Conservation (phyloP, 2,329 filamentous ascomycete species). For the Daldinia eschscholtzii region DNA sequence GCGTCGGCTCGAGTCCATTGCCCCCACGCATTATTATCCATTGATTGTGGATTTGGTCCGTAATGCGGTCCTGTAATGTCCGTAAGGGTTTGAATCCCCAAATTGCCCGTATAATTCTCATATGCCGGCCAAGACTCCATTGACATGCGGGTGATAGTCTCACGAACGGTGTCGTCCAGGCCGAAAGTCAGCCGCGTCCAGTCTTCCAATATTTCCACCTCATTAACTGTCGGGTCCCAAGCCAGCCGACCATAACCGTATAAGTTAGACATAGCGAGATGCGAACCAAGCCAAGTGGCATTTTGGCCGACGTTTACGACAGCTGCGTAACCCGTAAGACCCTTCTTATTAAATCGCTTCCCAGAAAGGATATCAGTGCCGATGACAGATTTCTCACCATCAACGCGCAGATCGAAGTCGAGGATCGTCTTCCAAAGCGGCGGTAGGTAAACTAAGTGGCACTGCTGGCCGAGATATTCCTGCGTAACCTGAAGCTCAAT, state of each 20-base stretch:
- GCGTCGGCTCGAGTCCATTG: constrained; percentile 78
- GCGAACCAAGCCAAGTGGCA: constrained; percentile 75
- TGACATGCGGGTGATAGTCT: constrained; percentile 71
- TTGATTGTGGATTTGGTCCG: constrained; percentile 74
- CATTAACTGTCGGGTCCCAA: constrained; percentile 69
- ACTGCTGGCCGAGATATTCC: constrained; percentile 79
- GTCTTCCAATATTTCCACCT: constrained; percentile 67
- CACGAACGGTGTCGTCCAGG: constrained; percentile 64
- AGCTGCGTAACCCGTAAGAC: constrained; percentile 71
- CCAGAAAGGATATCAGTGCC: constrained; percentile 70
- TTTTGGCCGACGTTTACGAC: constrained; percentile 77
- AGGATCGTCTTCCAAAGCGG: constrained; percentile 77
- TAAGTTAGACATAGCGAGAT: constrained; percentile 77
- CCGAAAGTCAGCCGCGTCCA: constrained; percentile 79
- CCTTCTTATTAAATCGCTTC: constrained; percentile 66
- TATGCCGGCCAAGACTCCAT: constrained; percentile 79
- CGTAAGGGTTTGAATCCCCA: constrained; percentile 76
- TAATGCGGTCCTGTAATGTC: constrained; percentile 77
- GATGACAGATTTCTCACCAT: constrained; percentile 67
- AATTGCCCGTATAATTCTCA: constrained; percentile 77
- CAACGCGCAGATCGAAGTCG: constrained; percentile 74
- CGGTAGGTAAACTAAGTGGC: constrained; percentile 75
- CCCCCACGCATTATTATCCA: constrained; percentile 77
- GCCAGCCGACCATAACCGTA: constrained; percentile 77
- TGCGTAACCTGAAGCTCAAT: constrained; percentile 77